A percentile compares a stretch with the other conserved stretches of the same genome.
These are phyloP conservation scores for Trichoderma virens DNA, from an alignment of 495 filamentous ascomycete species.

Conservation along the genomic window DNA sequence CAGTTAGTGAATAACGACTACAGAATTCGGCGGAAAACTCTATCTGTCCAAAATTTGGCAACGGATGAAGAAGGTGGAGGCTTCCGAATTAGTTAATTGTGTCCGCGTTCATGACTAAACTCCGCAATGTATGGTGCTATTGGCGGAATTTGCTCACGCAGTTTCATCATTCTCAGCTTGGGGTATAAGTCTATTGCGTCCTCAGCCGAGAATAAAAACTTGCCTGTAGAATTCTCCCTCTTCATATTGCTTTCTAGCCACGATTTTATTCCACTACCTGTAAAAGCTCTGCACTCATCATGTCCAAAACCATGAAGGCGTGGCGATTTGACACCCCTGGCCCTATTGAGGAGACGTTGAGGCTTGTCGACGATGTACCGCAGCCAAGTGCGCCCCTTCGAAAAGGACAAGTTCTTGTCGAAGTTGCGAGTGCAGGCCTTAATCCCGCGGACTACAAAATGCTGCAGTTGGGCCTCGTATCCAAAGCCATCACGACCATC, in stretches of 20 bases:
- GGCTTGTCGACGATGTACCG: not conserved
- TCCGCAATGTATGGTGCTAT: not conserved
- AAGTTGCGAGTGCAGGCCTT: slow-evolving; percentile 43
- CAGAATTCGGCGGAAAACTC: no score
- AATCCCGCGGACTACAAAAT: slow-evolving; percentile 64
- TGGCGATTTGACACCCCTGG: slow-evolving; percentile 1
- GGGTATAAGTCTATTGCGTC: no score
- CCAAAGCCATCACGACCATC: slow-evolving; percentile 22
- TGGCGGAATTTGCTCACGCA: not conserved
- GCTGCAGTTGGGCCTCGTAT: slow-evolving; percentile 38
- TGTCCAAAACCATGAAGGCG: not conserved
- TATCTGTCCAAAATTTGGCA: no score
- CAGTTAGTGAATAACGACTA: no score
- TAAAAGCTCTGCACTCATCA: not conserved
- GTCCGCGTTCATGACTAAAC: not conserved
- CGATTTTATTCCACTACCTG: not conserved
- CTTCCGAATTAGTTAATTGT: not conserved
- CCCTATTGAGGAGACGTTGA: not conserved
- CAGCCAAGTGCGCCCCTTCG: not conserved
- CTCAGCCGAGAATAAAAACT: no score
- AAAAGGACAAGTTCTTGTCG: slow-evolving; percentile 35
- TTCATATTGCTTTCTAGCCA: not conserved
- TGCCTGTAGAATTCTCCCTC: not conserved
- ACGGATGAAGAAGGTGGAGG: not conserved
- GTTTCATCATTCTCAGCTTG: not conserved